Evolutionary conservation across 2,329 filamentous ascomycete species (phyloP).

Genomic region (Hymenoscyphus occultus): DNA sequence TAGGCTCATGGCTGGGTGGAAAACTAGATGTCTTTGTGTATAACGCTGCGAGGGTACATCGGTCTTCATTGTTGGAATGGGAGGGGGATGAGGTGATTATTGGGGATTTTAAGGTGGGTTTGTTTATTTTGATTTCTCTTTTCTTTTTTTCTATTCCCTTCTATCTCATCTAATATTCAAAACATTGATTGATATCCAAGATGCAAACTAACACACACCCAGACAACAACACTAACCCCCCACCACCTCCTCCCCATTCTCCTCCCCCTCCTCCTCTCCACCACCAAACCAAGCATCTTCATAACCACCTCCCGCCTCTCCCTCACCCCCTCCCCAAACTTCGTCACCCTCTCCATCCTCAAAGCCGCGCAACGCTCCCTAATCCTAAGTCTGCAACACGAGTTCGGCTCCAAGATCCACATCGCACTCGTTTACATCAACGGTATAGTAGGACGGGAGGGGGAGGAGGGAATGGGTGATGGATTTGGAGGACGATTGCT

Average conservation of each 20-base stretch:
- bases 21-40: constrained; percentile 6
- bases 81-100: not conserved
- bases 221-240: constrained; percentile 7
- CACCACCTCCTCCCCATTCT: not conserved
- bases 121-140: not conserved
- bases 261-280: not conserved
- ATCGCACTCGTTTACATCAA: constrained; percentile 1
- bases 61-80: not conserved
- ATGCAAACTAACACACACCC: not conserved
- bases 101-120: not conserved
- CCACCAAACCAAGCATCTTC: constrained; percentile 4
- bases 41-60: constrained; percentile 6
- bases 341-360: not conserved
- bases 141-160: no score
- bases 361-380: constrained; percentile 6
- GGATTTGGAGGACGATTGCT: not conserved
- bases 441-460: not conserved
- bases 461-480: not conserved
- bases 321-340: not conserved
- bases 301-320: constrained; percentile 3
- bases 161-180: no score
- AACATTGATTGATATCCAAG: no score
- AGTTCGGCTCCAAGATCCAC: not conserved
- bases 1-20: not conserved
- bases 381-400: not conserved